Evolutionary conservation across 139 green algal species (phyloP), one percentile per base, ranked within the genome.

Genomic region (Chlorella sp.): DNA sequence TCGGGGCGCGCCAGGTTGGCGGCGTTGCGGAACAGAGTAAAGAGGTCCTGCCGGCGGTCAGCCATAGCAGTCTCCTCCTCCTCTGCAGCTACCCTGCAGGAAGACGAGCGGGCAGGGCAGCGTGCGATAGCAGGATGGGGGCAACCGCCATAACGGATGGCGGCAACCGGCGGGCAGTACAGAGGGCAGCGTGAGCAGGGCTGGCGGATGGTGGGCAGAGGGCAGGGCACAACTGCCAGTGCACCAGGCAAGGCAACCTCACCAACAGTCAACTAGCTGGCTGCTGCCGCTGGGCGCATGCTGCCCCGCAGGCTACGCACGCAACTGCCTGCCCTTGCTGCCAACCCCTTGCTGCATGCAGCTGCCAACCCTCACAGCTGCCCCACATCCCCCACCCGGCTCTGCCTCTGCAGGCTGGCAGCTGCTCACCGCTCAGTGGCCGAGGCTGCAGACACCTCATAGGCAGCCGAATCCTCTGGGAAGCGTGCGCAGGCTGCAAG

Each of bases 11-110:
- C 83, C 2, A 97, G 89, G 92, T 96, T 97, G 68, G 94, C 93
- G 3, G 94, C 86, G 88, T 97, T 97, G 66, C 94, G 95, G 88
- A 98, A 97, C 79, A 99, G 91, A 24, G 92, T 95, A 48, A 98
- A 97, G 84, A 99, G 92, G 76, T 99, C 97, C 11, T 93, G 89
- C 30, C 96, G 93, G 83, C 92, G 91, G 60, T 97, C 96, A 24
- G 94, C 91, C 53, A 97, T 88, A 30, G 89, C 87, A 2, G 42
- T 60, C 69, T 94, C 83, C 90, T 98, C 96, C 48, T 98, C 97
- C 79, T 92, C 86, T 19, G 91, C 94, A 39, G 93, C 91, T 19
- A 95, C 87, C 92, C 91, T 75, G 89, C 77, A 36, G 34, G 24
- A 19, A 4, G 14, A 15, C 12, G 0, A 77, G 82, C 0, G 40